Evolutionary conservation across 768 basidiomycete species (phyloP), one percentile per base, ranked within the genome.

Genomic region (Rhodotorula diobovata): DNA sequence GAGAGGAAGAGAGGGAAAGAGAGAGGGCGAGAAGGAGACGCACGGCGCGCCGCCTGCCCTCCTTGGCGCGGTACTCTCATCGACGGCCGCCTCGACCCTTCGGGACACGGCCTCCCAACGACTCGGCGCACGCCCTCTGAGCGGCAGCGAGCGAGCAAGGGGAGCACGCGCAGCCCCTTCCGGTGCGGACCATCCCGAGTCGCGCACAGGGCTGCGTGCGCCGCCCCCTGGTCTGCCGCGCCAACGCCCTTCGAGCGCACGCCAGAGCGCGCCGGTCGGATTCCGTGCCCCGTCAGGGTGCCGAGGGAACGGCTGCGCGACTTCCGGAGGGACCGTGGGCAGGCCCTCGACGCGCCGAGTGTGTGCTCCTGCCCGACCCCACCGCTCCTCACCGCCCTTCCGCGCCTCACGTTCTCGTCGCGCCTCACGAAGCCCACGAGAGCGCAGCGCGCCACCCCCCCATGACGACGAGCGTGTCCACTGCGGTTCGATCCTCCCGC

Each of bases 321-420:
- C 55, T 35, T 56, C 55, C 55, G 55, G 55, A 56, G 55, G 55
- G 55, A 23, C 55, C 53, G 53, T 18, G 55, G 20, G 32, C 53
- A 54, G 53, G 53, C n/a, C 30, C 53, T n/a, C 53, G 28, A 34
- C 30, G 53, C 30, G 30, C 53, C 2, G 15, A 2, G 5, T 50
- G 11, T 20, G 14, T n/a, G 21, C 28, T 53, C n/a, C 14, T 23
- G 11, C 25, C 23, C 7, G 46, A 9, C 20, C 46, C 5, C 45
- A 12, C 45, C 4, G 6, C 45, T 4, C 15, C 45, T 16, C 45
- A 12, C 12, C 45, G 45, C 45, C 45, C 45, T 5, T 8, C 45
- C 45, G n/a, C n/a, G n/a, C n/a, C n/a, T n/a, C n/a, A n/a, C n/a
- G n/a, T 41, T 15, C 39, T 41, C 39, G 39, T 41, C 39, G 39